phyloP scores from a whole-genome alignment of 2,329 filamentous ascomycete genomes.

The Fragosphaeria purpurea region DNA sequence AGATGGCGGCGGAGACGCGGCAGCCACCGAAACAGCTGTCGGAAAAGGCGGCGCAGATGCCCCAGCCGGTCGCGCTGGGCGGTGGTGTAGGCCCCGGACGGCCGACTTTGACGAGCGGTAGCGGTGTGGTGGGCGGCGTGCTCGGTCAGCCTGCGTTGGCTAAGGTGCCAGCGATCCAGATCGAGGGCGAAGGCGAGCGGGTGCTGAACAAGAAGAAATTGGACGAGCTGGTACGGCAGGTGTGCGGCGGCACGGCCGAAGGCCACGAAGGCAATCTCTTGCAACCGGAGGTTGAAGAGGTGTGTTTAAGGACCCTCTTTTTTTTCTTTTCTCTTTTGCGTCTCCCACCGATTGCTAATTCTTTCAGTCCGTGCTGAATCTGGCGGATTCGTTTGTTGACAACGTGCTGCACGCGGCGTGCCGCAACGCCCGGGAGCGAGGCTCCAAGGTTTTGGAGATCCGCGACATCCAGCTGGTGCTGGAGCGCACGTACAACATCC shows the following conservation, averaged over 20 bases:
- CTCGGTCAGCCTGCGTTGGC: conserved; percentile 79
- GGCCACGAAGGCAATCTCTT: conserved; percentile 66
- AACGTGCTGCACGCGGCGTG: conserved; percentile 80
- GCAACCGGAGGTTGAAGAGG: conserved; percentile 92
- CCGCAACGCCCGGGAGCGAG: conserved; percentile 84
- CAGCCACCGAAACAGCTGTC: conserved; percentile 73
- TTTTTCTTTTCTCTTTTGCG: background rate
- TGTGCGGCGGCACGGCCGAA: conserved; percentile 70
- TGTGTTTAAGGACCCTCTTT: conserved; percentile 31
- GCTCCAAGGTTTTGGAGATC: conserved; percentile 81
- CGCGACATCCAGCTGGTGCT: conserved; percentile 76
- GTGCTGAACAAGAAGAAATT: conserved; percentile 97
- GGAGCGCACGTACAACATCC: conserved; percentile 79
- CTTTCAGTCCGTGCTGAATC: conserved; percentile 65
- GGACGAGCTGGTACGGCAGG: conserved; percentile 87
- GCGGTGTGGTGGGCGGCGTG: conserved; percentile 66
- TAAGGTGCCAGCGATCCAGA: conserved; percentile 71
- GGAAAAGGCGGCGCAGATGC: conserved; percentile 56
- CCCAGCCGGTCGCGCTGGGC: conserved; percentile 61
- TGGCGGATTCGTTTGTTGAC: conserved; percentile 93
- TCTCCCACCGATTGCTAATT: conserved; percentile 10
- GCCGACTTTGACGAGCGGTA: conserved; percentile 75
- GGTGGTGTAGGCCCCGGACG: conserved; percentile 55
- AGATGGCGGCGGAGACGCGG: conserved; percentile 53
- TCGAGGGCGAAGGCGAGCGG: conserved; percentile 85